These are phyloP conservation scores for Cyclocybe aegerita DNA, from an alignment of 768 basidiomycete species.

Conservation along the genomic window DNA sequence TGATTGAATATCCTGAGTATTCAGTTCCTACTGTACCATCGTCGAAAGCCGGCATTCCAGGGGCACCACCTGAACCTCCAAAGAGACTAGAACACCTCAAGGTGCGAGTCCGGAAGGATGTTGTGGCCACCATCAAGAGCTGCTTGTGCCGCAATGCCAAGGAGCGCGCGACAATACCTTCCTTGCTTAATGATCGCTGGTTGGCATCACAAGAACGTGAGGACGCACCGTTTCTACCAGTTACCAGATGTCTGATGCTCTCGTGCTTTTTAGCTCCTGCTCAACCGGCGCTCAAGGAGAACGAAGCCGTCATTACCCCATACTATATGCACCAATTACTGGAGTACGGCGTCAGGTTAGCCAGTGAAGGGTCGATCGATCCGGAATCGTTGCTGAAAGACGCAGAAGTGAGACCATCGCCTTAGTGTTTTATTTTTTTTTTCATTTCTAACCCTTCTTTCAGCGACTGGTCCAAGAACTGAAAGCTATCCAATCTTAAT, in stretches of 20 bases:
- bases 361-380: slow-evolving; percentile 42
- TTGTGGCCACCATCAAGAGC: slow-evolving; percentile 80
- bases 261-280: slow-evolving; percentile 19
- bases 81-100: slow-evolving; percentile 69
- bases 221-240: slow-evolving; percentile 34
- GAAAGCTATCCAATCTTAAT: slow-evolving; percentile 35
- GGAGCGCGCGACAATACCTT: slow-evolving; percentile 83
- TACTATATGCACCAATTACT: slow-evolving; percentile 79
- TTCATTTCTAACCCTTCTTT: neutral
- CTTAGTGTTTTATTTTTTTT: neutral
- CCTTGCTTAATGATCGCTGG: slow-evolving; percentile 83
- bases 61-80: slow-evolving; percentile 37
- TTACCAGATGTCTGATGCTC: neutral
- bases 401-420: slow-evolving; percentile 47
- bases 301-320: slow-evolving; percentile 76
- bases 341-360: slow-evolving; percentile 67
- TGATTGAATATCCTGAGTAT: slow-evolving; percentile 81
- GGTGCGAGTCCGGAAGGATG: slow-evolving; percentile 65
- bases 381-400: slow-evolving; percentile 49
- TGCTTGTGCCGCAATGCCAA: slow-evolving; percentile 83
- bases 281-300: slow-evolving; percentile 31
- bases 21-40: slow-evolving; percentile 52
- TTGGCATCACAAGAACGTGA: slow-evolving; percentile 65
- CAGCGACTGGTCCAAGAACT: slow-evolving; percentile 69
- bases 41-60: slow-evolving; percentile 20